These are phyloP conservation scores for Naumovozyma castellii DNA, from an alignment of 805 yeast genomes.

Conservation along the genomic window DNA sequence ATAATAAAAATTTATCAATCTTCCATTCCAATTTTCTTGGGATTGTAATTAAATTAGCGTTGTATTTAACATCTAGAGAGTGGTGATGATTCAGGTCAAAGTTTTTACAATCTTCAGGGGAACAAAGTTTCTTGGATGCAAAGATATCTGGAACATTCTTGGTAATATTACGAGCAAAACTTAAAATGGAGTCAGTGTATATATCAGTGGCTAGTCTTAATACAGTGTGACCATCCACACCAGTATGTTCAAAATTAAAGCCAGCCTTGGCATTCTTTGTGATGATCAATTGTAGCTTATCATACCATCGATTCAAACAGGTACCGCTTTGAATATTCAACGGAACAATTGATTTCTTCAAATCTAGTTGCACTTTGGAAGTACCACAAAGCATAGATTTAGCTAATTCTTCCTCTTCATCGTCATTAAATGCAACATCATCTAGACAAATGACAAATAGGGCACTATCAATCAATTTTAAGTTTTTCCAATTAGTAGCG, in stretches of 20 bases:
- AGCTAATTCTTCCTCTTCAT: constrained; percentile 55
- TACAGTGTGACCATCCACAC: constrained; percentile 93
- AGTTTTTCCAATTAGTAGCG: constrained; percentile 54
- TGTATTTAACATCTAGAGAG: neutral
- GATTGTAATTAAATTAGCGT: constrained; percentile 45
- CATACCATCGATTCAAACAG: constrained; percentile 92
- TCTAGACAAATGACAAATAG: constrained; percentile 77
- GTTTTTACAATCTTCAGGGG: constrained; percentile 4
- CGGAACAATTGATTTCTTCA: constrained; percentile 11
- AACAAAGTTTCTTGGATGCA: neutral
- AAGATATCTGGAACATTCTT: constrained; percentile 37
- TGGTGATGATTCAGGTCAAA: neutral
- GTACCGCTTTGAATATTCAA: constrained; percentile 84
- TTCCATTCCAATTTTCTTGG: constrained; percentile 89
- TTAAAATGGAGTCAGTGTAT: constrained; percentile 79
- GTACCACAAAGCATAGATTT: constrained; percentile 85
- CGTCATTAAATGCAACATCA: constrained; percentile 43
- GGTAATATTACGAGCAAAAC: constrained; percentile 78
- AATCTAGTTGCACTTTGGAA: constrained; percentile 51
- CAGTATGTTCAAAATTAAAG: constrained; percentile 86
- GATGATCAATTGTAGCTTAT: constrained; percentile 77
- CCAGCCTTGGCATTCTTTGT: constrained; percentile 90
- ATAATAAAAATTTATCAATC: constrained; percentile 63
- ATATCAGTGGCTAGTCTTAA: constrained; percentile 80
- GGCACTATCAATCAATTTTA: constrained; percentile 70